Evolutionary conservation across 768 basidiomycete genomes (phyloP).

Genomic region (Tricholoma bakamatsutake): DNA sequence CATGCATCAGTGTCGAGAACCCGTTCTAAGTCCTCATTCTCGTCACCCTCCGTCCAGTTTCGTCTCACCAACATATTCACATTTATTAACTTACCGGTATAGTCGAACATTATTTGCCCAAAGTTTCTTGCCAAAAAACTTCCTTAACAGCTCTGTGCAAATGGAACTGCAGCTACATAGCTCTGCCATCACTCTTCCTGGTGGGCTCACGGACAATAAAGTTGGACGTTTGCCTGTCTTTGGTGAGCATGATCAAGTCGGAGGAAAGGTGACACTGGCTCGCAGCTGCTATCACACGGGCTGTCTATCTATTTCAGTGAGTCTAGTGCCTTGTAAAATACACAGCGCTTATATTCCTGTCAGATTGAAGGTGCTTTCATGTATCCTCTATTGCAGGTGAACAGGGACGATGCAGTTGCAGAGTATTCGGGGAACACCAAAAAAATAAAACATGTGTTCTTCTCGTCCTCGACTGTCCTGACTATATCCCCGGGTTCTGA

Average conservation of each 20-base stretch:
- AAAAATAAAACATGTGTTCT: constrained; percentile 41
- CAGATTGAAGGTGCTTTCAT: constrained; percentile 63
- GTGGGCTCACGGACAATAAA: constrained; percentile 12
- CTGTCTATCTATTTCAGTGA: constrained; percentile 52
- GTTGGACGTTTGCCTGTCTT: constrained; percentile 47
- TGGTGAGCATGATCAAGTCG: constrained; percentile 51
- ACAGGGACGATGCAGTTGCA: constrained; percentile 11
- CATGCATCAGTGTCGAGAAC: constrained; percentile 20
- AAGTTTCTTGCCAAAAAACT: neutral
- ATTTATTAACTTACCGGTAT: constrained; percentile 48
- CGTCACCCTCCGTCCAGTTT: constrained; percentile 9
- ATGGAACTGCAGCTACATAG: constrained; percentile 60
- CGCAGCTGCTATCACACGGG: constrained; percentile 46
- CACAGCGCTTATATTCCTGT: neutral
- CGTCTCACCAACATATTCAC: constrained; percentile 27
- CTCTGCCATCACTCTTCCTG: constrained; percentile 48
- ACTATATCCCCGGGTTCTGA: constrained; percentile 31
- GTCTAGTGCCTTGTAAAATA: constrained; percentile 6
- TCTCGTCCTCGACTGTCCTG: constrained; percentile 39
- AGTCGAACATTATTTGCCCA: constrained; percentile 6
- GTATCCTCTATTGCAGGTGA: constrained; percentile 29
- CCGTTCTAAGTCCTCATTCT: constrained; percentile 17
- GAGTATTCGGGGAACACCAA: constrained; percentile 13
- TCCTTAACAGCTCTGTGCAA: constrained; percentile 37
- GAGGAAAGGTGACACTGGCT: constrained; percentile 55